These are phyloP conservation scores for Fomitopsis pulvina DNA, from an alignment of 768 basidiomycete genomes.

Conservation along the genomic window DNA sequence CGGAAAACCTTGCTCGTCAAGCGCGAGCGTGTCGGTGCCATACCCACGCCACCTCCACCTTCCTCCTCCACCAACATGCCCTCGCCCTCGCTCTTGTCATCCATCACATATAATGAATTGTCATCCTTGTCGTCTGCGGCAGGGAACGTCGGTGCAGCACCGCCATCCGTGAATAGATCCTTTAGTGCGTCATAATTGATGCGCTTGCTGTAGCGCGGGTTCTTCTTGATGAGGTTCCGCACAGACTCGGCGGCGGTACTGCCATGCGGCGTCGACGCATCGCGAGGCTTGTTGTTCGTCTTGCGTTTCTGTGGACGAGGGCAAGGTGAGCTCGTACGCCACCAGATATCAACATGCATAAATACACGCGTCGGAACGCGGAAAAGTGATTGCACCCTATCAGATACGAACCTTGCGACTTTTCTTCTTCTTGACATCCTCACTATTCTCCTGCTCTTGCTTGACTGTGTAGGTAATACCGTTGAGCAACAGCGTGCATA, in stretches of 20 bases:
- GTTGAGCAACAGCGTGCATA: constrained; percentile 34
- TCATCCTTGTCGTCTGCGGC: constrained; percentile 37
- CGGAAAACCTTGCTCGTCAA: constrained; percentile 10
- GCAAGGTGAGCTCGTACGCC: constrained; percentile 1
- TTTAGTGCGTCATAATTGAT: constrained; percentile 92
- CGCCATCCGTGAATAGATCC: constrained; percentile 48
- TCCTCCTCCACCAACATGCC: constrained; percentile 32
- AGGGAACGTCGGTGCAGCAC: constrained; percentile 13
- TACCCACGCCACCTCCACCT: constrained; percentile 28
- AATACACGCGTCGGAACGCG: constrained; percentile 12
- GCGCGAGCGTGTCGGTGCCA: constrained; percentile 9
- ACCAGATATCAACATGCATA: constrained; percentile 7
- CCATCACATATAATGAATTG: constrained; percentile 49
- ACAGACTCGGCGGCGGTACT: constrained; percentile 73
- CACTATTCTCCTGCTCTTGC: constrained; percentile 41
- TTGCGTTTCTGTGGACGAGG: constrained; percentile 55
- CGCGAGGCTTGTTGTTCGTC: constrained; percentile 56
- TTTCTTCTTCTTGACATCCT: constrained; percentile 36
- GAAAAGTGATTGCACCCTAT: constrained; percentile 25
- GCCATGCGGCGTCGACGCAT: constrained; percentile 64
- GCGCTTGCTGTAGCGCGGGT: constrained; percentile 81
- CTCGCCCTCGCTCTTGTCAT: constrained; percentile 37
- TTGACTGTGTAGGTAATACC: constrained; percentile 49
- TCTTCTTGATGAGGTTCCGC: constrained; percentile 74
- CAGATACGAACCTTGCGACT: constrained; percentile 75